phyloP scores from a whole-genome alignment of 176 grass and related monocot genomes.

The Eremochloa ophiuroides region DNA sequence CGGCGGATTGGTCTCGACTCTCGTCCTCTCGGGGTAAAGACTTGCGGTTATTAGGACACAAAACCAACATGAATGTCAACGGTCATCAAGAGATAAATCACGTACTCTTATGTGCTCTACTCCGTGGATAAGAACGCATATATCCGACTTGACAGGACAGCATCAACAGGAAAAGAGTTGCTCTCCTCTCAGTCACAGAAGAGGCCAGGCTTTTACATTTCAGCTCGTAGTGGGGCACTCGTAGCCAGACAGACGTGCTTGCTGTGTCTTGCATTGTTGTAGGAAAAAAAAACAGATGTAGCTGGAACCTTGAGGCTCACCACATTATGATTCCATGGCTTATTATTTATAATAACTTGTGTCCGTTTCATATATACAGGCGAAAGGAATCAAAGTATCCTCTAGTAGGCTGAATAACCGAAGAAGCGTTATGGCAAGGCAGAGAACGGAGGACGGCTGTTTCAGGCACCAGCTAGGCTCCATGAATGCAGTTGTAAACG shows the following conservation, averaged over 20 bases:
- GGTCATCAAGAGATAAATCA: not conserved
- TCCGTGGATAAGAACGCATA: not conserved
- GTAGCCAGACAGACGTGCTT: not conserved
- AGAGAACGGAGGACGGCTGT: not conserved
- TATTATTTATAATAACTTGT: not conserved
- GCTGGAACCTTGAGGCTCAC: not conserved
- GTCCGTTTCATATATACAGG: not conserved
- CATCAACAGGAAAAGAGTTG: not conserved
- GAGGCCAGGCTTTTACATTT: not conserved
- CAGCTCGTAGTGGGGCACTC: not conserved
- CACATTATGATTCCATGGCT: not conserved
- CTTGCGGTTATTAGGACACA: not conserved
- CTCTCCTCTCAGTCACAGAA: not conserved
- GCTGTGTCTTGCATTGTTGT: not conserved
- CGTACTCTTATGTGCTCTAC: not conserved
- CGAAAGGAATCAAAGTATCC: not conserved
- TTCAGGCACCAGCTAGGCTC: not conserved
- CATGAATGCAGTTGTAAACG: not conserved
- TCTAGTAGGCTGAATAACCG: not conserved
- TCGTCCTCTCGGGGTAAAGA: too few species aligned
- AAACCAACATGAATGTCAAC: not conserved
- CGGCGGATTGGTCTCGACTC: not conserved
- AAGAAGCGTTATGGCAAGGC: not conserved
- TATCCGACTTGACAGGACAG: not conserved
- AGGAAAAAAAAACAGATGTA: too few species aligned